Percentiles rank a stretch among this genome's conserved stretches.
Evolutionary conservation across 371 early-diverging fungal species (phyloP).

Genomic region (Funneliformis caledonium): DNA sequence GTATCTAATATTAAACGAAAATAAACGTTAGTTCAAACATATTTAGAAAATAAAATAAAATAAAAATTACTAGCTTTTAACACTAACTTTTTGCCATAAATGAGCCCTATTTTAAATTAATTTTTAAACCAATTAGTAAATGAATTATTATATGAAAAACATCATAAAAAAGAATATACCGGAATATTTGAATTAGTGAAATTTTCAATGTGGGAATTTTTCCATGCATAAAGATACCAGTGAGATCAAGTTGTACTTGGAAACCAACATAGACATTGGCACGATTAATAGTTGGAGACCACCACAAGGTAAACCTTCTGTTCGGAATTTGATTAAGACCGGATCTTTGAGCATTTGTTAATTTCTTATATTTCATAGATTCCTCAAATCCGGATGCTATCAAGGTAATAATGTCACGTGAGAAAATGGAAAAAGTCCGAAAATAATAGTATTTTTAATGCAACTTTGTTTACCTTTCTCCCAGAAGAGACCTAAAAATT

Average conservation of each 20-base stretch:
- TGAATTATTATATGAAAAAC: background rate
- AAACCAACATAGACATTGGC: constrained; percentile 99
- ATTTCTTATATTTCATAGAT: constrained; percentile 87
- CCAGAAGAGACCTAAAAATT: constrained; percentile 87
- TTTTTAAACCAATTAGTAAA: background rate
- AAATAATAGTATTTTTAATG: constrained; percentile 44
- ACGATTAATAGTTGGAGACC: constrained; percentile 99
- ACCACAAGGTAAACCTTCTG: constrained; percentile 99
- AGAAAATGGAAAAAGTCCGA: constrained; percentile 34
- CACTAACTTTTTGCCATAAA: constrained; percentile 94
- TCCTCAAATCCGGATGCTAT: constrained; percentile 65
- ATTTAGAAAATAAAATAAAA: background rate
- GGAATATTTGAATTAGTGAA: constrained; percentile 96
- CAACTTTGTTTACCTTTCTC: constrained; percentile 65
- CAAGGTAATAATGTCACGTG: constrained; percentile 40
- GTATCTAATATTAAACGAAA: constrained; percentile 51
- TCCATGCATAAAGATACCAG: constrained; percentile 99
- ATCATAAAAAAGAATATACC: background rate
- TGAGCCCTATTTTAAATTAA: constrained; percentile 75
- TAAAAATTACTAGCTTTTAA: background rate
- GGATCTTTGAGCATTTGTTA: constrained; percentile 98
- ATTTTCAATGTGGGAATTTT: constrained; percentile 99
- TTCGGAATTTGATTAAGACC: constrained; percentile 99
- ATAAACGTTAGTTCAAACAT: background rate
- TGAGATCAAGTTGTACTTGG: constrained; percentile 98